Conservation (phyloP, 2,329 filamentous ascomycete species). For the Teratosphaeria zuluensis region DNA sequence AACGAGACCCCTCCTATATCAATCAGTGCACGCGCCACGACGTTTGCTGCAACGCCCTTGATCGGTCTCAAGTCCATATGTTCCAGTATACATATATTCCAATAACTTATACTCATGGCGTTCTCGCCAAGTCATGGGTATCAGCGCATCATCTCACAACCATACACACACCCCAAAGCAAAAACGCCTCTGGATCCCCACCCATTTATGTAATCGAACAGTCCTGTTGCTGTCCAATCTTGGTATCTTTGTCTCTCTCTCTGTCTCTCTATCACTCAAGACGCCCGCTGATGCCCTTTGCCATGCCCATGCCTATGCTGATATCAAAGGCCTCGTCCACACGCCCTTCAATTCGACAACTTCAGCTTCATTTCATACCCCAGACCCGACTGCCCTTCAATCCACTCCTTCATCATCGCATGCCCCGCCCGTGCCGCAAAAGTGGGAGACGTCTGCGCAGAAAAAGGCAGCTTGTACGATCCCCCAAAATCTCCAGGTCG, state of each 20-base stretch:
- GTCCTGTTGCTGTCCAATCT: not conserved
- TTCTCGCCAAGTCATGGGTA: not conserved
- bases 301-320: not conserved
- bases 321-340: not conserved
- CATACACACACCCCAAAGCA: not conserved
- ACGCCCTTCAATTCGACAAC: not conserved
- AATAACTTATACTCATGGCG: not conserved
- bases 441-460: conserved; percentile 31
- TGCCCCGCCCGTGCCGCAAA: conserved; percentile 36
- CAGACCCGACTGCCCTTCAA: conserved; percentile 13
- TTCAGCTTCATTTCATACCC: conserved; percentile 18
- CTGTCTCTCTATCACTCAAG: not conserved
- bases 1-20: no score
- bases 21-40: no score
- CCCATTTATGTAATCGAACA: not conserved
- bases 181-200: conserved; percentile 1
- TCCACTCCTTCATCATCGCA: conserved; percentile 34
- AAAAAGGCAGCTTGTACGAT: conserved; percentile 33
- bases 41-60: no score
- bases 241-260: not conserved
- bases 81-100: no score
- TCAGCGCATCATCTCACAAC: not conserved
- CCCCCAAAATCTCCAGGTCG: conserved; percentile 20
- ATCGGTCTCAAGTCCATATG: no score
- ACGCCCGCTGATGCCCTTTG: not conserved